A percentile compares a stretch with the other conserved stretches of the same genome.
phyloP scores from a whole-genome alignment of 2,329 filamentous ascomycete genomes.

The Zasmidium angulare region DNA sequence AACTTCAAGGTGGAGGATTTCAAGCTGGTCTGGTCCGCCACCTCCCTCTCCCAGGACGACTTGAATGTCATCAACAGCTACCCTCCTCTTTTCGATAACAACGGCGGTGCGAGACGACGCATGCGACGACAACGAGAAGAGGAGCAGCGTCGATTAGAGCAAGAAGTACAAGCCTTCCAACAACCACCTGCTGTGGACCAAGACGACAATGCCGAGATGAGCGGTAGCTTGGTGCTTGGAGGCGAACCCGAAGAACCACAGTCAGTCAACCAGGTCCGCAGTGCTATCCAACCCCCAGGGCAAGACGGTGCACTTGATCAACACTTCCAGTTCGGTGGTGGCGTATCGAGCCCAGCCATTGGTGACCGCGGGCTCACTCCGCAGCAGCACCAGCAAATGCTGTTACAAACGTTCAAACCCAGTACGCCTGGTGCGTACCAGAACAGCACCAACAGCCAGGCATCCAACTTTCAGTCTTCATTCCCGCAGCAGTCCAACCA shows the following conservation, averaged over 20 bases:
- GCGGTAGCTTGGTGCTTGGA: constrained; percentile 83
- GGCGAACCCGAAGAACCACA: constrained; percentile 83
- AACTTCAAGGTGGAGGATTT: constrained; percentile 46
- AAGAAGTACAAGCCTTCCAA: constrained; percentile 49
- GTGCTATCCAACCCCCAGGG: constrained; percentile 67
- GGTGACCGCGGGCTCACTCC: constrained; percentile 75
- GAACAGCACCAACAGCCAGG: constrained; percentile 35
- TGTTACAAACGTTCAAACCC: constrained; percentile 61
- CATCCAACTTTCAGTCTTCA: constrained; percentile 1
- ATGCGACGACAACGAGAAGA: constrained; percentile 67
- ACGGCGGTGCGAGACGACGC: constrained; percentile 78
- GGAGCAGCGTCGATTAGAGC: constrained; percentile 53
- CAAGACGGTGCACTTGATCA: constrained; percentile 32
- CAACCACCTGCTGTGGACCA: constrained; percentile 49
- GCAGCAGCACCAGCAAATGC: constrained; percentile 69
- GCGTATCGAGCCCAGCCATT: constrained; percentile 55
- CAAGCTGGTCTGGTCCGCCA: constrained; percentile 54
- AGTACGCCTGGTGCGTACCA: constrained; percentile 40
- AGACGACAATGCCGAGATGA: constrained; percentile 73
- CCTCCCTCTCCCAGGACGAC: constrained; percentile 48
- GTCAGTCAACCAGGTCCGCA: constrained; percentile 59
- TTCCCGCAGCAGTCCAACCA: constrained; percentile 17
- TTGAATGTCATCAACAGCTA: constrained; percentile 56
- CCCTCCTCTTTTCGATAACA: constrained; percentile 78
- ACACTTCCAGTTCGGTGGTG: constrained; percentile 31